Conservation (phyloP, 371 early-diverging fungal genomes). For the Lichtheimia ramosa region DNA sequence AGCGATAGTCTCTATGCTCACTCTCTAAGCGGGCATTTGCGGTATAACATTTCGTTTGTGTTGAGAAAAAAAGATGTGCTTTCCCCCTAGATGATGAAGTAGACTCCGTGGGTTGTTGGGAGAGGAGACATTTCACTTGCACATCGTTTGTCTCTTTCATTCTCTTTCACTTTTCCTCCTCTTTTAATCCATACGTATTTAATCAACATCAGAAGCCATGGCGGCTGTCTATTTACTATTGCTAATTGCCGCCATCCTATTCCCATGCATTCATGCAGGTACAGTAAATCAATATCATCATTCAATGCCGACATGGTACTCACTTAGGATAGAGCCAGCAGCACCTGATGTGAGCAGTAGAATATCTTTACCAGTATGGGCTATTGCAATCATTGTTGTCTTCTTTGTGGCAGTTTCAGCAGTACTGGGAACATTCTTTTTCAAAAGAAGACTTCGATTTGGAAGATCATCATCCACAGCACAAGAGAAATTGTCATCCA, state of each 20-base stretch:
- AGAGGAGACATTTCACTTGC: not conserved
- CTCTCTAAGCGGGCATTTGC: too few species aligned
- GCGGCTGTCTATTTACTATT: not conserved
- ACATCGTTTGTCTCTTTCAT: not conserved
- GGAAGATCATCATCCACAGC: too few species aligned
- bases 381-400: constrained; percentile 18
- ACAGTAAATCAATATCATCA: not conserved
- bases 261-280: constrained; percentile 7
- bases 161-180: constrained; percentile 1
- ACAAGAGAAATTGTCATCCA: not conserved
- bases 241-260: not conserved
- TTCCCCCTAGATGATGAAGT: too few species aligned
- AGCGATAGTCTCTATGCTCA: too few species aligned
- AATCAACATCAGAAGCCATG: not conserved
- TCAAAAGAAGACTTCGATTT: too few species aligned
- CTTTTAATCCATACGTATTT: not conserved
- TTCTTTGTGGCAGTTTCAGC: constrained; percentile 4
- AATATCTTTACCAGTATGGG: constrained; percentile 10
- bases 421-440: too few species aligned
- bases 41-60: too few species aligned
- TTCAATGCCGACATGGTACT: too few species aligned
- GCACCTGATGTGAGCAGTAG: not conserved
- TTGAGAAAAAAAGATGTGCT: too few species aligned
- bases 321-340: too few species aligned
- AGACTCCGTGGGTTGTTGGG: too few species aligned